phyloP scores from a whole-genome alignment of 108 stramenopile species.

The Epithemia pelagica region DNA sequence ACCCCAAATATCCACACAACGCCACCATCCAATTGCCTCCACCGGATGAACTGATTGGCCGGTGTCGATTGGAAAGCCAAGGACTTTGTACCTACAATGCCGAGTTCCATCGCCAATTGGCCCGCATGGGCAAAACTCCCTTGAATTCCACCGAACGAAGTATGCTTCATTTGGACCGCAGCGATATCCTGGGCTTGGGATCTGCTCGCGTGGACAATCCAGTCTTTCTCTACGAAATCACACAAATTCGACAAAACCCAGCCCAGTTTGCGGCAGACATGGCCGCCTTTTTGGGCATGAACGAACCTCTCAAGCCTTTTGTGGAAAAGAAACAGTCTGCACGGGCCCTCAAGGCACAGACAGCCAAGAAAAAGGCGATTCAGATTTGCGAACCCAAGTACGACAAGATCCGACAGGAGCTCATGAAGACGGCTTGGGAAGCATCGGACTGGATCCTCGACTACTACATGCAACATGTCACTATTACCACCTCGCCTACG shows the following conservation, averaged over 20 bases:
- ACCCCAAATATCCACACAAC: slow-evolving; percentile 4
- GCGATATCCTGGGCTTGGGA: background rate
- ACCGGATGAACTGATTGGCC: slow-evolving; percentile 12
- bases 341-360: background rate
- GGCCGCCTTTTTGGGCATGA: slow-evolving; percentile 16
- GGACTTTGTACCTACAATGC: slow-evolving; percentile 17
- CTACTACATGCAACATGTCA: slow-evolving; percentile 5
- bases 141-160: background rate
- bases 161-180: background rate
- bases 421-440: slow-evolving; percentile 5
- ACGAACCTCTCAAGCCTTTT: background rate
- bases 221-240: slow-evolving; percentile 18
- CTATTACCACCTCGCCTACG: background rate
- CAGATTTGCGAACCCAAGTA: slow-evolving; percentile 11
- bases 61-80: background rate
- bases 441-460: slow-evolving; percentile 6
- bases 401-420: slow-evolving; percentile 5
- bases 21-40: slow-evolving; percentile 6
- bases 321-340: background rate
- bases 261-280: slow-evolving; percentile 13
- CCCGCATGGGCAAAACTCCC: slow-evolving; percentile 17
- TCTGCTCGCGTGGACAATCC: slow-evolving; percentile 3
- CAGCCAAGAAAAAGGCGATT: background rate
- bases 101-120: slow-evolving; percentile 14
- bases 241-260: slow-evolving; percentile 7